These are phyloP conservation scores for Panicum hallii DNA, from an alignment of 202 grass and related monocot genomes.

Conservation along the genomic window DNA sequence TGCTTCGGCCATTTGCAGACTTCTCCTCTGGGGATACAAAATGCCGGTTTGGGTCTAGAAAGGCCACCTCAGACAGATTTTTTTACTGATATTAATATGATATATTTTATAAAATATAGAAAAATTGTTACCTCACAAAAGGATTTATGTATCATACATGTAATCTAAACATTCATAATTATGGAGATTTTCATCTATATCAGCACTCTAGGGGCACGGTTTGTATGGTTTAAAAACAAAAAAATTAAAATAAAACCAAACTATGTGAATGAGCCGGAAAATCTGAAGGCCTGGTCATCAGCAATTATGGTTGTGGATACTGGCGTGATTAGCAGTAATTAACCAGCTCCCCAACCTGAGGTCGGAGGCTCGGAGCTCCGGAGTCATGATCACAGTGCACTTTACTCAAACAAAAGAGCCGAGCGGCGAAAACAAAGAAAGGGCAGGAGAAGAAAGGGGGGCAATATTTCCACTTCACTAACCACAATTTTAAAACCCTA, in stretches of 20 bases:
- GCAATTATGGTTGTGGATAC: no score
- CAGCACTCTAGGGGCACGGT: no score
- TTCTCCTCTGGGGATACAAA: background rate
- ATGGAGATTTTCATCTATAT: no score
- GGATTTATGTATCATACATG: no score
- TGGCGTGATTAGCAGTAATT: background rate
- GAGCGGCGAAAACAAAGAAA: slow-evolving; percentile 34
- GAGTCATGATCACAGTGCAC: slow-evolving; percentile 46
- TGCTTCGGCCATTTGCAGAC: background rate
- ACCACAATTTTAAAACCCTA: slow-evolving; percentile 51
- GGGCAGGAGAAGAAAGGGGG: background rate
- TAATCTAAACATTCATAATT: no score
- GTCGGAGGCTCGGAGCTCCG: slow-evolving; percentile 13
- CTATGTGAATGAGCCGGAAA: background rate
- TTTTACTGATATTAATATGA: background rate
- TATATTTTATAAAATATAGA: background rate
- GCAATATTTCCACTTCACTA: slow-evolving; percentile 53
- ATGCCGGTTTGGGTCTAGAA: background rate
- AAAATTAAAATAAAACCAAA: background rate
- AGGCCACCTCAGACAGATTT: background rate
- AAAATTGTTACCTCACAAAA: background rate
- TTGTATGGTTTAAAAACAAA: no score
- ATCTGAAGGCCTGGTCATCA: no score
- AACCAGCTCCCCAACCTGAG: slow-evolving; percentile 7
- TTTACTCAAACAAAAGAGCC: slow-evolving; percentile 51